A percentile compares a stretch with the other conserved stretches of the same genome.
These are phyloP conservation scores for Apiospora phragmitis DNA, from an alignment of 2,329 filamentous ascomycete genomes.

Conservation along the genomic window DNA sequence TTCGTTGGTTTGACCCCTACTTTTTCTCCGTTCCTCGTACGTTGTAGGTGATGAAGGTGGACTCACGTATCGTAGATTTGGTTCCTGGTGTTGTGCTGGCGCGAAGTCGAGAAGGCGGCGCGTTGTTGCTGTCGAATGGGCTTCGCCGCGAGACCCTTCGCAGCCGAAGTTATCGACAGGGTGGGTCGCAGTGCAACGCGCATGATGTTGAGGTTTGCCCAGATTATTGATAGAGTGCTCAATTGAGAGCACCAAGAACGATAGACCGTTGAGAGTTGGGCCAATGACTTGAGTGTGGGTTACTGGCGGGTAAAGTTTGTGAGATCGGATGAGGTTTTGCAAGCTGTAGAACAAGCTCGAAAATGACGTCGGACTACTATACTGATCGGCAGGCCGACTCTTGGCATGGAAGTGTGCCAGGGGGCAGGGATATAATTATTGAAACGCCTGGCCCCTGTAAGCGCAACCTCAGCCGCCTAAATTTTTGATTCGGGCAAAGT, in stretches of 20 bases:
- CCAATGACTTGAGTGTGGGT: background rate
- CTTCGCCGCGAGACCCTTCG: conserved; percentile 10
- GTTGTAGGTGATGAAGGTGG: background rate
- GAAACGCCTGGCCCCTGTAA: background rate
- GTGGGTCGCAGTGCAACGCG: background rate
- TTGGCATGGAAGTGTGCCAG: background rate
- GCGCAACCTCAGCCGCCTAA: background rate
- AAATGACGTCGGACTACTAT: background rate
- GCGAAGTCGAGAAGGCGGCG: conserved; percentile 30
- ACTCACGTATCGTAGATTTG: conserved; percentile 43
- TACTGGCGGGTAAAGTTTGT: background rate
- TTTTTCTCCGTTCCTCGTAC: background rate
- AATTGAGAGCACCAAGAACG: background rate
- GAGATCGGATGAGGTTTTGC: background rate
- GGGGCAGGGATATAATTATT: background rate
- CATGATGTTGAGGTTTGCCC: background rate
- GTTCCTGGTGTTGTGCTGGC: conserved; percentile 32
- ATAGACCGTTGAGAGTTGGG: background rate
- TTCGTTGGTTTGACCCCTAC: background rate
- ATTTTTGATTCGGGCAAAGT: background rate
- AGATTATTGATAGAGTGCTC: too few species aligned
- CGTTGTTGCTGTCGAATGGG: conserved; percentile 12
- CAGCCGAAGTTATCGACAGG: background rate
- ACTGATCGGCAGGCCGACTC: background rate
- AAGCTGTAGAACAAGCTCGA: background rate